These are phyloP conservation scores for Kurtzmaniella quercitrusa DNA, from an alignment of 1,139 yeast species.

Conservation along the genomic window DNA sequence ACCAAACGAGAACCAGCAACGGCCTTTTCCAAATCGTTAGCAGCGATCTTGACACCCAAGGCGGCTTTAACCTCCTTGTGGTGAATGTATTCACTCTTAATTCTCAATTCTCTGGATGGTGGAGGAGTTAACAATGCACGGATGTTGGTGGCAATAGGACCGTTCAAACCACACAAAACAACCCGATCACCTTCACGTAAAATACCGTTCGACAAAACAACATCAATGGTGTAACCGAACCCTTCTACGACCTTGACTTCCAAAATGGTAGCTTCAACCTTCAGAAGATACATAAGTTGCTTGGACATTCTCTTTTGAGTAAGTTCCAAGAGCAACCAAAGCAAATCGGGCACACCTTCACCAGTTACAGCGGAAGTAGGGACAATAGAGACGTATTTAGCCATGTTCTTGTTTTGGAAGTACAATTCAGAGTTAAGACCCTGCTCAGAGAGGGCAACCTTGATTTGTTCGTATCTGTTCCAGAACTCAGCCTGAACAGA, in stretches of 20 bases:
- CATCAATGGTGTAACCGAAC: slow-evolving; percentile 98
- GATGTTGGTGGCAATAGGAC: slow-evolving; percentile 96
- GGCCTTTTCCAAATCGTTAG: slow-evolving; percentile 95
- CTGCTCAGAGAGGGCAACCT: slow-evolving; percentile 92
- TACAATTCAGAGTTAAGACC: slow-evolving; percentile 97
- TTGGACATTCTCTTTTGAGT: slow-evolving; percentile 99
- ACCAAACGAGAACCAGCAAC: slow-evolving; percentile 97
- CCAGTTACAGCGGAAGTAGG: slow-evolving; percentile 99
- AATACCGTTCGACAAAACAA: slow-evolving; percentile 91
- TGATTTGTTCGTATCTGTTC: slow-evolving; percentile 79
- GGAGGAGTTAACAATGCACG: slow-evolving; percentile 97
- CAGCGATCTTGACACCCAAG: slow-evolving; percentile 96
- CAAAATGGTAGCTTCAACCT: slow-evolving; percentile 91
- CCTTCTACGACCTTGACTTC: slow-evolving; percentile 99
- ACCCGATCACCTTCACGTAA: slow-evolving; percentile 92
- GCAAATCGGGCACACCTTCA: slow-evolving; percentile 98
- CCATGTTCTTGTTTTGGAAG: slow-evolving; percentile 88
- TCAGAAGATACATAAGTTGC: slow-evolving; percentile 93
- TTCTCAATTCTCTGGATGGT: slow-evolving; percentile 91
- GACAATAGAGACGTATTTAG: slow-evolving; percentile 91
- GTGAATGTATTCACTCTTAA: slow-evolving; percentile 91
- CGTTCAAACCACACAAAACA: slow-evolving; percentile 95
- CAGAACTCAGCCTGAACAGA: slow-evolving; percentile 91
- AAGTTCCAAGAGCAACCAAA: slow-evolving; percentile 90
- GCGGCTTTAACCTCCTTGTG: slow-evolving; percentile 99